Evolutionary conservation across 495 filamentous ascomycete genomes (phyloP), one percentile per base, ranked within the genome.

Genomic region (Evernia prunastri): DNA sequence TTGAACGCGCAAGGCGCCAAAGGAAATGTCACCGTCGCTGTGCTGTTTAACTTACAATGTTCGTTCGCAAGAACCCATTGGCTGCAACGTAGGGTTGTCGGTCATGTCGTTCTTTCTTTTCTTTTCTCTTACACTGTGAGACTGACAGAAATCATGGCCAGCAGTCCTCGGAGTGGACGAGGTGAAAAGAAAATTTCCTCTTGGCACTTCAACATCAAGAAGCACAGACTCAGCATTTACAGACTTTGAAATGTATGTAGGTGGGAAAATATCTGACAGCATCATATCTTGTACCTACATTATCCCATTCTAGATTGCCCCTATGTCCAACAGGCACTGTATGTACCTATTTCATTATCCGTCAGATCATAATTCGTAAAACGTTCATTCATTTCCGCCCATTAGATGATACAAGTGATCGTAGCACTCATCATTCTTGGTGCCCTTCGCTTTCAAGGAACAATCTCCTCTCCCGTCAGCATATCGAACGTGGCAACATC

Each of bases 351-450:
- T n/a, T 60, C 42, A 25, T 45, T 23, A 25, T 23, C 17, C 40
- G 53, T 62, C 23, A 25, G 15, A 37, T 61, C 47, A 56, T 56
- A 7, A 40, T 27, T 56, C 60, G 36, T 63, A 18, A 43, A n/a
- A 17, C 20, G 15, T n/a, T 56, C 36, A 56, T 17, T 56, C 25
- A 45, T 42, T 56, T 23, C 25, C 47, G 12, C 51, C 36, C 27
- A 8, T 9, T 45, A 43, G 31, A 54, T 56, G 49, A 53, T 53
- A 31, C 31, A 40, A n/a, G 7, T 15, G 27, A 17, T 56, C 36
- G 31, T 43, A 43, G 29, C 18, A 13, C 31, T 20, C 51, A 54
- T 0, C 17, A 35, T 17, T 40, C 11, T 33, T 35, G 17, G 18
- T 15, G 11, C 42, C 49, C 17, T 36, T 27, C 36, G 17, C 37